Evolutionary conservation across 805 yeast species (phyloP).

Genomic region (Saccharomyces mikatae): DNA sequence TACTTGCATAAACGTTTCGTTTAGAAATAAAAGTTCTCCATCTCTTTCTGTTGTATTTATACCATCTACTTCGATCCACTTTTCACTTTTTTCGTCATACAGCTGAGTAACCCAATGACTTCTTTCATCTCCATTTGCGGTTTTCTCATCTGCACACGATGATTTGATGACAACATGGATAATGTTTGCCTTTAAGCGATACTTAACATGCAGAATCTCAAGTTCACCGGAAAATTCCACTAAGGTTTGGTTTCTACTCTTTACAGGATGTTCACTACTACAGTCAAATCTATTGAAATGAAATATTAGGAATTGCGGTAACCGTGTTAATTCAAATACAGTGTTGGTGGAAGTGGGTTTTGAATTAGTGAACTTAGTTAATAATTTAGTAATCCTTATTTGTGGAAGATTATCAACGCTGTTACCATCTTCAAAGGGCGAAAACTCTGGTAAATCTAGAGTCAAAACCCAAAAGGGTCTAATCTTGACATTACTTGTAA

Average conservation of each 20-base stretch:
- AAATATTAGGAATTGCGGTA: constrained; percentile 50
- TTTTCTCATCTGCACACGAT: constrained; percentile 15
- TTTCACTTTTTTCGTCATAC: constrained; percentile 31
- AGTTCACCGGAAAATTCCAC: constrained; percentile 45
- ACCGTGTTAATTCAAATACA: constrained; percentile 33
- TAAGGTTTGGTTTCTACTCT: constrained; percentile 49
- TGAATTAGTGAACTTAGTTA: constrained; percentile 34
- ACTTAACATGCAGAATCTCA: constrained; percentile 29
- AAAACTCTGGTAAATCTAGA: constrained; percentile 50
- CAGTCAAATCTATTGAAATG: constrained; percentile 48
- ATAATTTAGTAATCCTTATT: constrained; percentile 36
- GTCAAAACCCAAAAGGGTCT: constrained; percentile 34
- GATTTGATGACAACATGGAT: constrained; percentile 29
- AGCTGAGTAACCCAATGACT: constrained; percentile 45
- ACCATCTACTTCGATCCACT: constrained; percentile 58
- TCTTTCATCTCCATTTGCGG: constrained; percentile 24
- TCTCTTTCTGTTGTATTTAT: constrained; percentile 40
- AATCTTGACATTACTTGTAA: constrained; percentile 8
- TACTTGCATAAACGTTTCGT: constrained; percentile 57
- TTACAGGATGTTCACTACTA: constrained; percentile 27
- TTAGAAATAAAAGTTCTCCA: constrained; percentile 51
- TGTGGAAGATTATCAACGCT: constrained; percentile 46
- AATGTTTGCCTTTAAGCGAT: constrained; percentile 44
- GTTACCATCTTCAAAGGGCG: constrained; percentile 46
- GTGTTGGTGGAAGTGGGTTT: constrained; percentile 16